Conservation (phyloP, 2,329 filamentous ascomycete genomes). For the Fusarium pseudograminearum region DNA sequence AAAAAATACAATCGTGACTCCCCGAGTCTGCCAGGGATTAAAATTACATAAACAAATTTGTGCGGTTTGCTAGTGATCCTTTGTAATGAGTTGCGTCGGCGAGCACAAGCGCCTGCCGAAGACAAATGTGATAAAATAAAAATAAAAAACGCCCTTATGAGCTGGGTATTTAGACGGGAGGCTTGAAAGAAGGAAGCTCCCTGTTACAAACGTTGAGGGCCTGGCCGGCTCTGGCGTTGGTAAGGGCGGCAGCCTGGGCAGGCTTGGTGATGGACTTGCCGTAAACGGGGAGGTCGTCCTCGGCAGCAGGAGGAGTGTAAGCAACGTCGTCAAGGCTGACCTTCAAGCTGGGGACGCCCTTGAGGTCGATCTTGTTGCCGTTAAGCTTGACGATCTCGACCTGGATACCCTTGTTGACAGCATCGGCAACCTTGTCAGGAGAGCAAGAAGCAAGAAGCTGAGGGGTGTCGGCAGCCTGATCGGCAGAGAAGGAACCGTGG, state of each 20-base stretch:
- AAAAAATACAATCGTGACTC: conserved; percentile 40
- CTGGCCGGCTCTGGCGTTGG: conserved; percentile 37
- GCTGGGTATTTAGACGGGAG: conserved; percentile 29
- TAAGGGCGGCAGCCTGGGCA: conserved; percentile 35
- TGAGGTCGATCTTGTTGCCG: conserved; percentile 54
- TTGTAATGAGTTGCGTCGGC: conserved; percentile 15
- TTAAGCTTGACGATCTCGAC: conserved; percentile 54
- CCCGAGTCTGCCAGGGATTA: conserved; percentile 41
- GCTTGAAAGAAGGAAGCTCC: conserved; percentile 38
- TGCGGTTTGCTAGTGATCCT: conserved; percentile 42
- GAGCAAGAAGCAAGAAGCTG: conserved; percentile 59
- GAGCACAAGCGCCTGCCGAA: conserved; percentile 1
- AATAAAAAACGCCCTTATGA: conserved; percentile 12
- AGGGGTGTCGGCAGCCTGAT: conserved; percentile 72
- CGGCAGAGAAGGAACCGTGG: conserved; percentile 55
- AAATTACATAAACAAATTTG: conserved; percentile 43
- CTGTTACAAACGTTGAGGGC: conserved; percentile 35
- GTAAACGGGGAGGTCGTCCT: conserved; percentile 49
- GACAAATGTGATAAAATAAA: conserved; percentile 22
- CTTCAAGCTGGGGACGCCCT: conserved; percentile 52
- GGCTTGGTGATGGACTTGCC: conserved; percentile 34
- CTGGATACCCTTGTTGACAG: conserved; percentile 47
- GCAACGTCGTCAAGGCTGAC: conserved; percentile 49
- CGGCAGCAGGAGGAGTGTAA: conserved; percentile 43
- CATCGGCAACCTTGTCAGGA: conserved; percentile 43